Base-by-base conservation (phyloP, 83 land plant genomes). In the Larix sibirica region DNA sequence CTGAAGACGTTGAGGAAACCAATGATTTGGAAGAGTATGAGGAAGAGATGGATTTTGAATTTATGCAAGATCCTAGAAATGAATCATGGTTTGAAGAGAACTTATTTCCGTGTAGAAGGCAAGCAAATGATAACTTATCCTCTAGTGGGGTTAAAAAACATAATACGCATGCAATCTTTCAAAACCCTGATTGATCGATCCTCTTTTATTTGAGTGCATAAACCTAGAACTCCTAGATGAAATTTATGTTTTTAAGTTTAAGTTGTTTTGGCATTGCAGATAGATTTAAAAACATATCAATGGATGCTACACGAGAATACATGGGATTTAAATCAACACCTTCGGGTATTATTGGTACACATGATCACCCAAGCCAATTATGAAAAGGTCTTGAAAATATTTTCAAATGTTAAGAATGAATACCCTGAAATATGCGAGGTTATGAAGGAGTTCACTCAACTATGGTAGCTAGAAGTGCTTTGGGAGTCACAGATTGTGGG, bases 401-500 rank as follows among this genome's bases (percentile, higher is more conserved):
- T 68, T 68, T n/a, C 2, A 33, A n/a, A 68, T 7, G 5, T 68
- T 0, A 68, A 68, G 14, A 69, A 36, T 6, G n/a, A 68, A 5
- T 68, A 69, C 10, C 61, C 79, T 26, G 60, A 33, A 1, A 31
- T 83, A 36, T 6, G 21, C 10, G 61, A 63, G 40, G 84, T 38
- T 38, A 83, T 65, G 83, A 80, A 83, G 33, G 59, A 79, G 16
- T 63, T 83, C 21, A 3, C 13, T 12, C 17, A 83, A 38, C 70
- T 66, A 28, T 64, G 83, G 38, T 56, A 81, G 47, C 54, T 84
- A 3, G 64, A 60, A 31, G 58, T 84, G 28, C 42, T 84, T 33
- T 21, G 7, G 58, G 54, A 81, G 40, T 60, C 84, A 59, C 66
- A 85, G 65, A 85, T 85, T 20, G 58, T 83, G 36, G 86, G 86